Evolutionary conservation across 768 basidiomycete species (phyloP).

Genomic region (Serendipita sp.): DNA sequence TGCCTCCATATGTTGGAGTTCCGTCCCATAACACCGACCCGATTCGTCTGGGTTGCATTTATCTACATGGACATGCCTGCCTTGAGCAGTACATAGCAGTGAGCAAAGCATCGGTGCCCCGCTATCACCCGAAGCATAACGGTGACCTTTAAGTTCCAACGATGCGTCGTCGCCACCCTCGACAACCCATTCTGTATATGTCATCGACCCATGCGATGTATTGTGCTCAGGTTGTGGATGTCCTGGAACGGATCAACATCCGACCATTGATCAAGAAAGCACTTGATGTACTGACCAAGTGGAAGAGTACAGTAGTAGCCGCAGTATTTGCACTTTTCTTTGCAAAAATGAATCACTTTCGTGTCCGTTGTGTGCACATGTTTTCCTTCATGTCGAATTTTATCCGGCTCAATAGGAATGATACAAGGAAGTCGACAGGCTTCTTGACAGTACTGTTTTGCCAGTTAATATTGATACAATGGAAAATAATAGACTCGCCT

Average conservation of each 20-base stretch:
- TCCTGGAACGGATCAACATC: slow-evolving; percentile 39
- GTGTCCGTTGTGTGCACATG: slow-evolving; percentile 34
- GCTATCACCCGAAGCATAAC: slow-evolving; percentile 17
- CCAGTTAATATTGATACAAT: not conserved
- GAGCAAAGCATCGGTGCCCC: slow-evolving; percentile 52
- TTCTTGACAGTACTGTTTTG: slow-evolving; percentile 15
- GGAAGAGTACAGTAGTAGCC: not conserved
- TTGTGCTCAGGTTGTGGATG: slow-evolving; percentile 47
- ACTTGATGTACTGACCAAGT: not conserved
- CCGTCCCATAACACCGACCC: slow-evolving; percentile 26
- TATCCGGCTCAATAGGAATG: slow-evolving; percentile 28
- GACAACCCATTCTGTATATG: slow-evolving; percentile 37
- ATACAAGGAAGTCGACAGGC: slow-evolving; percentile 35
- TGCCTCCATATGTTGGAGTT: slow-evolving; percentile 29
- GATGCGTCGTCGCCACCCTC: slow-evolving; percentile 34
- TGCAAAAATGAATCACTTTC: slow-evolving; percentile 37
- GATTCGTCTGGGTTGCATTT: slow-evolving; percentile 31
- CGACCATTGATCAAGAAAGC: slow-evolving; percentile 16
- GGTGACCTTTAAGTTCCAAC: slow-evolving; percentile 38
- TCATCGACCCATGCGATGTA: slow-evolving; percentile 49
- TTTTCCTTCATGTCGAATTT: slow-evolving; percentile 26
- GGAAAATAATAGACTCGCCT: not conserved
- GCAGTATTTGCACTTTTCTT: slow-evolving; percentile 22
- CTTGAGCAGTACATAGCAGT: slow-evolving; percentile 37
- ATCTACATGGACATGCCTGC: slow-evolving; percentile 42